Conservation (phyloP, 768 basidiomycete genomes). For the Rhizopogon rudus region DNA sequence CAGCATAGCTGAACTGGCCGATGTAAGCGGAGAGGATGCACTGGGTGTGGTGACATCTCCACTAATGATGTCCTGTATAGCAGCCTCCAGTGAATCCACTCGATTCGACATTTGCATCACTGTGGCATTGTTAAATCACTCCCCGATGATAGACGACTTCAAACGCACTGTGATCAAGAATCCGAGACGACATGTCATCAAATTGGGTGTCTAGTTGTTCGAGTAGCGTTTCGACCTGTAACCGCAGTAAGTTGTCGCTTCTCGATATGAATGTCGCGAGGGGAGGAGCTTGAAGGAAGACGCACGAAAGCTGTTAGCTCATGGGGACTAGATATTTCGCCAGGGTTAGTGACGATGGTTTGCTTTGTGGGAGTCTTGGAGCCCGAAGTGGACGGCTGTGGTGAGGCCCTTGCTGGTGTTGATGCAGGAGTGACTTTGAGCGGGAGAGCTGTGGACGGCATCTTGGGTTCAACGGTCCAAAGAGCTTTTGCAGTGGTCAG, state of each 20-base stretch:
- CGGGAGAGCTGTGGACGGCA: conserved; percentile 57
- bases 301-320: conserved; percentile 92
- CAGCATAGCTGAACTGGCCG: conserved; percentile 23
- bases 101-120: conserved; percentile 93
- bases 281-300: conserved; percentile 10
- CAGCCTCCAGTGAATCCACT: conserved; percentile 83
- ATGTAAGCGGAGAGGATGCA: conserved; percentile 41
- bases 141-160: conserved; percentile 2
- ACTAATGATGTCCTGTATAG: conserved; percentile 91
- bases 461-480: not conserved
- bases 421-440: conserved; percentile 56
- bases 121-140: conserved; percentile 25
- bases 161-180: conserved; percentile 74
- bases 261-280: not conserved
- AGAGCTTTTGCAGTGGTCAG: not conserved
- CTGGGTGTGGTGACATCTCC: conserved; percentile 50
- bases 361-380: conserved; percentile 46
- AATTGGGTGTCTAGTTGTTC: conserved; percentile 89
- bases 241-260: not conserved
- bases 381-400: conserved; percentile 14
- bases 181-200: conserved; percentile 89
- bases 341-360: conserved; percentile 28
- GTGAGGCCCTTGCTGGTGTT: conserved; percentile 42
- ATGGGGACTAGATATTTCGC: conserved; percentile 87
- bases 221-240: conserved; percentile 80